Evolutionary conservation across 768 basidiomycete genomes (phyloP).

Genomic region (Gloeophyllum trabeum): DNA sequence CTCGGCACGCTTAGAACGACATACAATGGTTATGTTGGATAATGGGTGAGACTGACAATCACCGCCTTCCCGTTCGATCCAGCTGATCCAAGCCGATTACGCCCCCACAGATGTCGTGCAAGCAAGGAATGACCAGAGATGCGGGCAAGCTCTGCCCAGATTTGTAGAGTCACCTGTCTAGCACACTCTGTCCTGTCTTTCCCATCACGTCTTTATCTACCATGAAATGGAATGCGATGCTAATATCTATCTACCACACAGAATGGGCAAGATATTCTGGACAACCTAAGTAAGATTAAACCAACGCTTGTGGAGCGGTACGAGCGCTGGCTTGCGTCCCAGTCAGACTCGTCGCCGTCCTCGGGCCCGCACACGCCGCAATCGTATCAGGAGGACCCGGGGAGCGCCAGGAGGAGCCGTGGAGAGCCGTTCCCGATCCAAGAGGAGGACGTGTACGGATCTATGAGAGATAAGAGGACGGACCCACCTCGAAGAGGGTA

Average conservation of each 20-base stretch:
- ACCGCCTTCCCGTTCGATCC: no score
- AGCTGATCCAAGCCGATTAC: no score
- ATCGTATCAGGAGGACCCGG: neutral
- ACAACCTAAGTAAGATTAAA: conserved; percentile 54
- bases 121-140: no score
- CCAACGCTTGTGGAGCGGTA: conserved; percentile 50
- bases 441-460: neutral
- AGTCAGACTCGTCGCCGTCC: conserved; percentile 7
- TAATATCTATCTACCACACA: conserved; percentile 18
- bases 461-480: neutral
- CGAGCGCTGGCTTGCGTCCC: conserved; percentile 39
- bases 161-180: no score
- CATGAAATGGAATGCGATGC: conserved; percentile 2
- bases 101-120: no score
- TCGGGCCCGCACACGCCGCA: conserved; percentile 6
- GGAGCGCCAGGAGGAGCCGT: neutral
- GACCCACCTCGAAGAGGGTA: neutral
- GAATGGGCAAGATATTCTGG: conserved; percentile 71
- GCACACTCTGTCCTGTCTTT: conserved; percentile 1
- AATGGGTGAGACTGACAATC: no score
- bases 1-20: no score
- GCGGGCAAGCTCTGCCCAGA: no score
- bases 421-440: neutral
- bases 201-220: neutral
- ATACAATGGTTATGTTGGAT: no score